phyloP scores from a whole-genome alignment of 2,329 filamentous ascomycete genomes.

The Cercospora zeae-maydis region DNA sequence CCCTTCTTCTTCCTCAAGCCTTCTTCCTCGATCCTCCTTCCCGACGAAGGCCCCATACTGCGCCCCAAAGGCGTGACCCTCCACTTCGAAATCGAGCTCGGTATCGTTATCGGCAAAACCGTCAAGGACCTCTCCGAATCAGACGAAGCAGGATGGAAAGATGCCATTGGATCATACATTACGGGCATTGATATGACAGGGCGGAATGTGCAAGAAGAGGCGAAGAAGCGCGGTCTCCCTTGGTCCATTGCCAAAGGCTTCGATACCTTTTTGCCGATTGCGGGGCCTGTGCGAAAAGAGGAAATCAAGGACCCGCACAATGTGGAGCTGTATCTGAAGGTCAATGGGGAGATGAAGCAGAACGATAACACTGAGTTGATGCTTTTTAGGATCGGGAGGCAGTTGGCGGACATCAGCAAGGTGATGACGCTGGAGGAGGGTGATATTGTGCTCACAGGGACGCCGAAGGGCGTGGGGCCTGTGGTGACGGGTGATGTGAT shows the following conservation, averaged over 20 bases:
- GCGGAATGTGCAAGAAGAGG: conserved; percentile 91
- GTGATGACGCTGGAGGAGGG: conserved; percentile 93
- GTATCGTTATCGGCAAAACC: conserved; percentile 78
- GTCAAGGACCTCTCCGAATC: conserved; percentile 70
- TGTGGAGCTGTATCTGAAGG: conserved; percentile 77
- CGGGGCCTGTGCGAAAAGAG: conserved; percentile 72
- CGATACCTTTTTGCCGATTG: conserved; percentile 92
- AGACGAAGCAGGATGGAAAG: conserved; percentile 72
- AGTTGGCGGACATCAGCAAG: conserved; percentile 85
- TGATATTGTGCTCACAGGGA: conserved; percentile 93
- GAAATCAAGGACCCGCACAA: conserved; percentile 83
- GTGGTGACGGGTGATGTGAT: conserved; percentile 85
- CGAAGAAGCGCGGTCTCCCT: conserved; percentile 92
- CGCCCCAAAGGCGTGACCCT: conserved; percentile 77
- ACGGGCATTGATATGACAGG: conserved; percentile 97
- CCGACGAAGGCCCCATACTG: conserved; percentile 73
- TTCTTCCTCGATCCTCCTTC: conserved; percentile 76
- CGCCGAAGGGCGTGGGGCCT: conserved; percentile 88
- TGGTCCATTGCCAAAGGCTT: conserved; percentile 98
- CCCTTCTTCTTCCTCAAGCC: conserved; percentile 99
- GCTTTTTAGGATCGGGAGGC: conserved; percentile 84
- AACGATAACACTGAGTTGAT: conserved; percentile 88
- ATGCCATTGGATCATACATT: conserved; percentile 81
- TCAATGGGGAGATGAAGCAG: conserved; percentile 77
- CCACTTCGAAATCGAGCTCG: conserved; percentile 95